Conservation (phyloP, 2,329 filamentous ascomycete genomes). For the Diaporthe nobilis region DNA sequence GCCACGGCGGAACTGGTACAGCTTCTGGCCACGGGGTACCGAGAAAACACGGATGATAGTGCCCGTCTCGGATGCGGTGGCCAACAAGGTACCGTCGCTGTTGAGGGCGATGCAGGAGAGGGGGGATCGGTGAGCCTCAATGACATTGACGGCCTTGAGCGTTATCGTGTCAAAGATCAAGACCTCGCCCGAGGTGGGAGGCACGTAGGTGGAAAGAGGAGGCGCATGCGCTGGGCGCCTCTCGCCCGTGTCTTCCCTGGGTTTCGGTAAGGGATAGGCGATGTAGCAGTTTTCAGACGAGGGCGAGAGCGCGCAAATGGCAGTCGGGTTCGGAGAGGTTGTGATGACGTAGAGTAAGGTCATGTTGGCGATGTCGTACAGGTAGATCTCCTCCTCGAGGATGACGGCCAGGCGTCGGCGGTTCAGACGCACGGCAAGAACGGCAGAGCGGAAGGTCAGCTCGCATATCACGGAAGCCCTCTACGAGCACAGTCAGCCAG, state of each 20-base stretch:
- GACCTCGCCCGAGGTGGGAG: slow-evolving; percentile 91
- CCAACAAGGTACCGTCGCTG: slow-evolving; percentile 90
- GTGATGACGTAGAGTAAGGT: slow-evolving; percentile 92
- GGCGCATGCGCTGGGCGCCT: slow-evolving; percentile 85
- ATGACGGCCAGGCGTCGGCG: slow-evolving; percentile 94
- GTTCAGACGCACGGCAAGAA: slow-evolving; percentile 93
- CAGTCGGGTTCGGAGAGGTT: slow-evolving; percentile 92
- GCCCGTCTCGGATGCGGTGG: slow-evolving; percentile 96
- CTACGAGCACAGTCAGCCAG: slow-evolving; percentile 53
- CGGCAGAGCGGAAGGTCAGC: slow-evolving; percentile 96
- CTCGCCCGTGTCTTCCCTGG: slow-evolving; percentile 71
- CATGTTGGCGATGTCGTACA: slow-evolving; percentile 99
- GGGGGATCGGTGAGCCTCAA: slow-evolving; percentile 94
- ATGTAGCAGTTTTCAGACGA: slow-evolving; percentile 97
- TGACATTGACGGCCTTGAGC: slow-evolving; percentile 92
- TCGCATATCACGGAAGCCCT: slow-evolving; percentile 92
- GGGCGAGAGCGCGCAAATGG: slow-evolving; percentile 92
- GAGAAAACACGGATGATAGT: slow-evolving; percentile 98
- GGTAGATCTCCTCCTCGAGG: slow-evolving; percentile 95
- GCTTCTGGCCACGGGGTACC: slow-evolving; percentile 89
- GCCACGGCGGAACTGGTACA: slow-evolving; percentile 95
- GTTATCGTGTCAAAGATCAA: slow-evolving; percentile 92
- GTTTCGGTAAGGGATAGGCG: slow-evolving; percentile 89
- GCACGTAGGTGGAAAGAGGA: slow-evolving; percentile 81
- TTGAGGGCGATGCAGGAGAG: slow-evolving; percentile 93